phyloP scores from a whole-genome alignment of 176 grass and related monocot genomes.

The Juncus inflexus region DNA sequence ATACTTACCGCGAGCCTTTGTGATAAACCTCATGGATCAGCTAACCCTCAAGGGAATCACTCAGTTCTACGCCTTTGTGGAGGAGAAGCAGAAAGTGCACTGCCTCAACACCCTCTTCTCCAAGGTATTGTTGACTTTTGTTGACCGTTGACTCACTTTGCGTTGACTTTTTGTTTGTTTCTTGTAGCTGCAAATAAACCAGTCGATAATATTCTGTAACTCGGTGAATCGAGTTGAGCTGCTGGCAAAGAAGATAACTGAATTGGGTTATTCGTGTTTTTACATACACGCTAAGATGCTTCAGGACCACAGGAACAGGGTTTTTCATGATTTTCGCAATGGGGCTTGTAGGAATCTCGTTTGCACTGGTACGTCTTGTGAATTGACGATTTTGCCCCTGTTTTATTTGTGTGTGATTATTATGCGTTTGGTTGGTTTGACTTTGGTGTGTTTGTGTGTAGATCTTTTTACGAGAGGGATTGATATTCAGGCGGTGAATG shows the following conservation, averaged over 20 bases:
- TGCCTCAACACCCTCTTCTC: constrained; percentile 52
- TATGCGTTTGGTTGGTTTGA: neutral
- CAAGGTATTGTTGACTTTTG: constrained; percentile 30
- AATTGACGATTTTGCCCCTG: too few species aligned
- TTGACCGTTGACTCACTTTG: too few species aligned
- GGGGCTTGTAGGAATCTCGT: constrained; percentile 95
- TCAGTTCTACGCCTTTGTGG: constrained; percentile 46
- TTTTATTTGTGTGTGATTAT: neutral
- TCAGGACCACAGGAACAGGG: constrained; percentile 86
- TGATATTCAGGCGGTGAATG: constrained; percentile 95
- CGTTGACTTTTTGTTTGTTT: constrained; percentile 9
- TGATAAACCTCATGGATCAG: constrained; percentile 54
- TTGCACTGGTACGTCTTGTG: constrained; percentile 58
- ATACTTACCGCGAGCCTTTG: constrained; percentile 35
- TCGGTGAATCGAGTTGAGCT: constrained; percentile 92
- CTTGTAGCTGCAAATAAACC: constrained; percentile 82
- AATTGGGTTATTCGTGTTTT: constrained; percentile 90
- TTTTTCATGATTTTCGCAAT: constrained; percentile 96
- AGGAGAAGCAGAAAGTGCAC: constrained; percentile 52
- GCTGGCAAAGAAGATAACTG: constrained; percentile 87
- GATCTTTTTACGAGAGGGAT: constrained; percentile 98
- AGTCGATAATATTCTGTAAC: constrained; percentile 95
- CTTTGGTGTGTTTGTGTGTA: constrained; percentile 26
- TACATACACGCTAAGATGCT: constrained; percentile 98
- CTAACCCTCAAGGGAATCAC: constrained; percentile 48